A percentile compares a stretch with the other conserved stretches of the same genome.
Conservation (phyloP, 1,139 yeast species). For the Petasospora fabianii region DNA sequence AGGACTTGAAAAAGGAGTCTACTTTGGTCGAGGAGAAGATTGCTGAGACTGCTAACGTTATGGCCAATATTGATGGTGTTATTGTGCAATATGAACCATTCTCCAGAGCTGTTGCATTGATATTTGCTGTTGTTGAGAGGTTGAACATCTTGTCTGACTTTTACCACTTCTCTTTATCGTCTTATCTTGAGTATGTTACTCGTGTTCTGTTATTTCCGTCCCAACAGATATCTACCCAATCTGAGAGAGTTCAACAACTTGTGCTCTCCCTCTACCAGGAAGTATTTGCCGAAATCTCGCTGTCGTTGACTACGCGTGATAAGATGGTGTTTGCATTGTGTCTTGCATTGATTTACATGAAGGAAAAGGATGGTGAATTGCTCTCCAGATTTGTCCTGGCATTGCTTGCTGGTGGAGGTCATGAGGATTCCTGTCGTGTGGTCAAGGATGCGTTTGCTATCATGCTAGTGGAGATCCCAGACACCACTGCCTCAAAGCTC, state of each 20-base stretch:
- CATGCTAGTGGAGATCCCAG: slow-evolving; percentile 11
- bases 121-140: slow-evolving; percentile 44
- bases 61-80: slow-evolving; percentile 48
- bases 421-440: neutral
- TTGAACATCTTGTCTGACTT: slow-evolving; percentile 43
- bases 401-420: slow-evolving; percentile 10
- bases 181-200: slow-evolving; percentile 41
- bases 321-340: slow-evolving; percentile 42
- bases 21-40: slow-evolving; percentile 50
- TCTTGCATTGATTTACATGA: slow-evolving; percentile 30
- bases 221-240: neutral
- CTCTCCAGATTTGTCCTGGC: slow-evolving; percentile 11
- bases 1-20: slow-evolving; percentile 62
- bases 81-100: slow-evolving; percentile 48
- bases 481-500: neutral
- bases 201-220: slow-evolving; percentile 32
- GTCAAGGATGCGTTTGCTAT: slow-evolving; percentile 13
- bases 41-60: slow-evolving; percentile 48
- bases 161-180: slow-evolving; percentile 56
- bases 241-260: slow-evolving; percentile 29
- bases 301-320: slow-evolving; percentile 50
- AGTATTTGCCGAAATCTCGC: slow-evolving; percentile 43
- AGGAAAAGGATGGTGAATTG: slow-evolving; percentile 18
- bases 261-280: slow-evolving; percentile 41
- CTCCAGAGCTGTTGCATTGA: slow-evolving; percentile 50